A percentile compares a stretch with the other conserved stretches of the same genome.
These are phyloP conservation scores for Chaetomidium leptoderma DNA, from an alignment of 495 filamentous ascomycete genomes.

Conservation along the genomic window DNA sequence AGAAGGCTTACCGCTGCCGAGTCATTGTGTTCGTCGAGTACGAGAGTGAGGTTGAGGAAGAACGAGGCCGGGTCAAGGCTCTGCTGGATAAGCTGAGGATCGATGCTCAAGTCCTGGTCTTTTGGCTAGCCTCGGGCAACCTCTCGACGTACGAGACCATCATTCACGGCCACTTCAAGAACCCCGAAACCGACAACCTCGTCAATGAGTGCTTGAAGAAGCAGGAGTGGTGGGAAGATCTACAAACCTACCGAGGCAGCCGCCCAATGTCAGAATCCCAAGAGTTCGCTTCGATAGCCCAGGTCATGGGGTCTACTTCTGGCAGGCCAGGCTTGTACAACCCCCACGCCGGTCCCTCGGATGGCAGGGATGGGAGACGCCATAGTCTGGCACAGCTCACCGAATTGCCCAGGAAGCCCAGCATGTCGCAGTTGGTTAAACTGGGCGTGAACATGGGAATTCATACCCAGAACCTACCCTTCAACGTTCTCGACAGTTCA, in stretches of 20 bases:
- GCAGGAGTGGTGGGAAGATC: constrained; percentile 80
- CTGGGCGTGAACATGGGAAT: constrained; percentile 66
- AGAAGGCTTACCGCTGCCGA: constrained; percentile 66
- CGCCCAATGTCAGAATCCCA: constrained; percentile 48
- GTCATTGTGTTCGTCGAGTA: constrained; percentile 87
- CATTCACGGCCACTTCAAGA: constrained; percentile 57
- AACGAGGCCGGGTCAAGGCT: constrained; percentile 65
- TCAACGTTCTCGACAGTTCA: constrained; percentile 57
- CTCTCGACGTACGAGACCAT: constrained; percentile 72
- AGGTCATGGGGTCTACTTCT: constrained; percentile 35
- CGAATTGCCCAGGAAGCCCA: constrained; percentile 51
- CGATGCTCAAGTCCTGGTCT: constrained; percentile 71
- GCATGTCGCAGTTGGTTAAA: constrained; percentile 59
- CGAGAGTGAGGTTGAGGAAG: constrained; percentile 77
- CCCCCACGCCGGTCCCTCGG: constrained; percentile 24
- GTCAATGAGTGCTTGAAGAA: constrained; percentile 59
- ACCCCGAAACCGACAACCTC: constrained; percentile 44
- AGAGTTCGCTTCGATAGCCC: constrained; percentile 31
- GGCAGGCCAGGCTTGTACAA: constrained; percentile 32
- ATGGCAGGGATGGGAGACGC: constrained; percentile 29
- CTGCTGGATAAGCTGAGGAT: constrained; percentile 79
- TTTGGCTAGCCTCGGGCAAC: constrained; percentile 73
- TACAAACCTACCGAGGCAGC: constrained; percentile 58
- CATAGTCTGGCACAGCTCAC: constrained; percentile 36
- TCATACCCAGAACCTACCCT: constrained; percentile 67